Evolutionary conservation across 148 eudicot species (phyloP), one percentile per base, ranked within the genome.

Genomic region (Amaranthus cruentus): DNA sequence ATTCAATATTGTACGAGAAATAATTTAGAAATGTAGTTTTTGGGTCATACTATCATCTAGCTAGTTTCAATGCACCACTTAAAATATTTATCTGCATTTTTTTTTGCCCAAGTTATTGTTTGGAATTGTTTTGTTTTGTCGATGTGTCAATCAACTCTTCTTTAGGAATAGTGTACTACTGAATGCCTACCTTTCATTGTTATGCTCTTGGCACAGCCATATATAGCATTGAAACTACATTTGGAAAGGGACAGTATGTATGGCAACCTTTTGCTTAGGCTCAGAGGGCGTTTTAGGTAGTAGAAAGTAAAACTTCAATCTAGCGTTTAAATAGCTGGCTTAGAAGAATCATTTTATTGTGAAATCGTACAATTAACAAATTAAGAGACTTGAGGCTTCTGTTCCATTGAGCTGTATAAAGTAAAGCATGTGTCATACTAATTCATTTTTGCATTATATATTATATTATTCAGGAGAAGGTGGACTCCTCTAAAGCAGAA

Each of bases 401-500:
- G 56, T 67, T 50, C 43, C 51, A 15, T 18, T 15, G 4, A 44
- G 43, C 56, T 8, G 3, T 50, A 21, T 67, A 21, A 15, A 21
- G 56, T 44, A 67, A 67, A 50, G 42, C 2, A 4, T 48, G 3
- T n/a, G 55, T 15, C 44, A 55, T 21, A 47, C 0, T 28, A 28
- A 12, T 47, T 21, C 13, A 54, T 11, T 66, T 68, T 75, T 12
- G 4, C 13, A 6, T 73, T n/a, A 6, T 42, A 48, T 57, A n/a
- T 59, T 81, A 3, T 74, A n/a, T 59, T 81, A 3, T 74, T 73
- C 85, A 90, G 96, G 96, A 85, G 65, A 80, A 83, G 5, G 85
- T 84, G 81, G 83, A 86, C 68, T 83, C 90, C 1, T 58, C 92
- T 14, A 82, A 87, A 67, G 90, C 92, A 12, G 96, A 90, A 77